Evolutionary conservation across 495 filamentous ascomycete genomes (phyloP), one percentile per base, ranked within the genome.

Genomic region (Xeromyces bisporus): DNA sequence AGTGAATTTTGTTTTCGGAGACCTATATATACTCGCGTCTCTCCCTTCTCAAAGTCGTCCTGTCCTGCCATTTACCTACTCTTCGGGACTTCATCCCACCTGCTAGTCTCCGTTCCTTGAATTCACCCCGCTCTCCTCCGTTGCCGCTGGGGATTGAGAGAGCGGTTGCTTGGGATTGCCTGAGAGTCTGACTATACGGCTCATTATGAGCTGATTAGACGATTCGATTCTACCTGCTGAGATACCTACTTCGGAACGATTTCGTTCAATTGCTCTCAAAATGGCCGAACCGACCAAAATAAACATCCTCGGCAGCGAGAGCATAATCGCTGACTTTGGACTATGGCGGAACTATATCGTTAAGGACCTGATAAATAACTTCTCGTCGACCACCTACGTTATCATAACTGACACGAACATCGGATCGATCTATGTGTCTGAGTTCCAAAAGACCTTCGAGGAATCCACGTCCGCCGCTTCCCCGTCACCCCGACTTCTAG

Each of bases 381-480:
- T 89, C 36, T 56, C 67, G 25, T 87, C 85, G 14, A 87, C 83
- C 15, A 94, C 84, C 36, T 97, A 94, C 53, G 80, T 94, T 27
- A 75, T 97, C 26, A 77, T 97, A 43, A 96, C 89, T 45, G 89
- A 97, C 55, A 87, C 82, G 12, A 96, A 96, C 51, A 74, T 97
- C 39, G 69, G 69, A 30, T 66, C 73, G 10, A 68, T 77, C 40
- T 93, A 97, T 58, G 74, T 80, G 6, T 70, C 83, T 10, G 43
- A 50, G 29, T 96, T 96, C 59, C 57, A 77, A 46, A 62, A 67
- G 28, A 55, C 66, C 35, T 96, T 97, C 55, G 61, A 74, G 37
- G 42, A 47, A 20, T 59, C 62, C 32, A 54, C 67, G 13, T 51
- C 67, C 31, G 41, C 47, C 28, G 43, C 65, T n/a, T 53, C 69